Evolutionary conservation across 139 green algal genomes (phyloP).

Genomic region (Tetradesmus lagerheimii): DNA sequence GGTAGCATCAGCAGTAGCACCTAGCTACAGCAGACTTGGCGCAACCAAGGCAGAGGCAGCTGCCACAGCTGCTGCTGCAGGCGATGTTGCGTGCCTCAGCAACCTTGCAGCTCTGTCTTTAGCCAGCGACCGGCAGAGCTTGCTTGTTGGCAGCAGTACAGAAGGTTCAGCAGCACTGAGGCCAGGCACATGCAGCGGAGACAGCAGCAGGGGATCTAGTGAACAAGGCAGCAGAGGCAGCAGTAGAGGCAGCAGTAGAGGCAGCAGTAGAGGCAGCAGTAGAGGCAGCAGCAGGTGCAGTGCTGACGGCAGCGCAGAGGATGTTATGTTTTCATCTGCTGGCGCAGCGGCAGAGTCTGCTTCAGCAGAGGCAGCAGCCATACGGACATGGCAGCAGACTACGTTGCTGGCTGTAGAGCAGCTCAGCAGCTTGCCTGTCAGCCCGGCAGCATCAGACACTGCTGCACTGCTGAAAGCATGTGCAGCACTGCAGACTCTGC

Average conservation of each 20-base stretch:
- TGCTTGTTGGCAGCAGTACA: not conserved
- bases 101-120: not conserved
- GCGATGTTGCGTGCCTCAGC: too few relatives aligned
- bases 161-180: not conserved
- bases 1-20: not conserved
- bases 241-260: not conserved
- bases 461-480: not conserved
- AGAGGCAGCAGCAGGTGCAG: not conserved
- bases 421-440: not conserved
- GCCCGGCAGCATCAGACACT: constrained; percentile 1
- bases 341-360: not conserved
- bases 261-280: not conserved
- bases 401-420: not conserved
- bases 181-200: constrained; percentile 2
- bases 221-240: constrained; percentile 9
- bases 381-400: not conserved
- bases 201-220: not conserved
- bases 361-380: constrained; percentile 3
- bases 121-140: not conserved
- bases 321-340: not conserved
- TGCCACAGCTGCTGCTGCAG: too few relatives aligned
- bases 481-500: not conserved
- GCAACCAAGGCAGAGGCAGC: too few relatives aligned
- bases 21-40: not conserved
- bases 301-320: not conserved